phyloP scores from a whole-genome alignment of 441 rosid species.

The Geranium incanum region DNA sequence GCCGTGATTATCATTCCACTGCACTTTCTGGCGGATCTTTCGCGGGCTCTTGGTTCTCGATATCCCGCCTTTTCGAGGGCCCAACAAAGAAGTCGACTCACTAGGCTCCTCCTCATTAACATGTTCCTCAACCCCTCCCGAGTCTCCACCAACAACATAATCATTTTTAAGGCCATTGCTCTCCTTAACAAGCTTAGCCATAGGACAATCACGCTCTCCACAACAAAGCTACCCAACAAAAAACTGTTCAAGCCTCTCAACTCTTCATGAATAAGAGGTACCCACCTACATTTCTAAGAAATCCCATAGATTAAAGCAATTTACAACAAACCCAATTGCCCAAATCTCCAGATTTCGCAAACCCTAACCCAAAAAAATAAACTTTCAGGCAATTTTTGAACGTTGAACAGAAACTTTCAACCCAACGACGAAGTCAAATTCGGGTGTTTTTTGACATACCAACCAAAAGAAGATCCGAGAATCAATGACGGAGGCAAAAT shows the following conservation, averaged over 20 bases:
- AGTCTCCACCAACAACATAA: neutral
- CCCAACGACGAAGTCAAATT: neutral
- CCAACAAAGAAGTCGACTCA: slow-evolving; percentile 1
- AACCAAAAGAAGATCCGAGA: neutral
- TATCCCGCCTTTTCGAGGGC: neutral
- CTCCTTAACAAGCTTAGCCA: slow-evolving; percentile 1
- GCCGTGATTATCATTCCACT: neutral
- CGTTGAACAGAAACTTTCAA: neutral
- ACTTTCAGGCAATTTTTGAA: neutral
- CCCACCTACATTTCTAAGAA: neutral
- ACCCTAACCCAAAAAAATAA: neutral
- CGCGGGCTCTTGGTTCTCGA: neutral
- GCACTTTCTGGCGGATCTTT: neutral
- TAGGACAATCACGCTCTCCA: neutral
- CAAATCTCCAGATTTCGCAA: neutral
- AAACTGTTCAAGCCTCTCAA: neutral
- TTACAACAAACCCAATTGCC: neutral
- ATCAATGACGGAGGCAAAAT: neutral
- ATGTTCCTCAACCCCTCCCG: neutral
- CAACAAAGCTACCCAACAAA: neutral
- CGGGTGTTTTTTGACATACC: neutral
- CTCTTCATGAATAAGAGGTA: neutral
- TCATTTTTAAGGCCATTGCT: neutral
- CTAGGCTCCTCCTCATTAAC: neutral
- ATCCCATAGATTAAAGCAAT: neutral